Evolutionary conservation across 176 grass and related monocot genomes (phyloP).

Genomic region (Oropetium thomaeum): DNA sequence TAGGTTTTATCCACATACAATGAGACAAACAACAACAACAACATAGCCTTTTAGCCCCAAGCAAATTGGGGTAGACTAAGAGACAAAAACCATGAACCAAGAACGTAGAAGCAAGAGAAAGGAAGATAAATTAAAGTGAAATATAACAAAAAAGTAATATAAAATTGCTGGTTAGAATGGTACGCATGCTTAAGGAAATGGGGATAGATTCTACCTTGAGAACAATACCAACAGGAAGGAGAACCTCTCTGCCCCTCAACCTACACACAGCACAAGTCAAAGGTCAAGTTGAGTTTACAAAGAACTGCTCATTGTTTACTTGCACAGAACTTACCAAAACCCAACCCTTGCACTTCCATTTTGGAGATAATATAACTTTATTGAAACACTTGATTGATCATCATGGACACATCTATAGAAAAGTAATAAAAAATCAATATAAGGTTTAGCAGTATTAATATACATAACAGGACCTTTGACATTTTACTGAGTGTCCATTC

Average conservation of each 20-base stretch:
- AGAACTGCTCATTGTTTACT: neutral
- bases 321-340: slow-evolving; percentile 76
- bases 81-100: too few relatives aligned
- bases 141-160: neutral
- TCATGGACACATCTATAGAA: slow-evolving; percentile 77
- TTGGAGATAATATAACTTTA: slow-evolving; percentile 93
- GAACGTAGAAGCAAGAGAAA: neutral
- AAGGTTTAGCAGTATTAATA: neutral
- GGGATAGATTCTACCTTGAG: slow-evolving; percentile 60
- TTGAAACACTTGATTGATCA: slow-evolving; percentile 75
- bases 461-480: neutral
- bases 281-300: slow-evolving; percentile 18
- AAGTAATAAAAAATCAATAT: slow-evolving; percentile 25
- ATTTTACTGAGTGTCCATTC: neutral
- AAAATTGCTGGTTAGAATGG: slow-evolving; percentile 15
- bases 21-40: neutral
- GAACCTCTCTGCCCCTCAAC: slow-evolving; percentile 86
- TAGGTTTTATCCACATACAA: slow-evolving; percentile 17
- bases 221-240: slow-evolving; percentile 92
- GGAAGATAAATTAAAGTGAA: neutral
- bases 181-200: slow-evolving; percentile 22
- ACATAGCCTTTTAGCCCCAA: neutral
- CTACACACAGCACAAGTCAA: slow-evolving; percentile 44
- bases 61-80: too few relatives aligned
- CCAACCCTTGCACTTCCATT: slow-evolving; percentile 98